These are phyloP conservation scores for Nicotiana sylvestris DNA, from an alignment of 257 asterid species.

Conservation along the genomic window DNA sequence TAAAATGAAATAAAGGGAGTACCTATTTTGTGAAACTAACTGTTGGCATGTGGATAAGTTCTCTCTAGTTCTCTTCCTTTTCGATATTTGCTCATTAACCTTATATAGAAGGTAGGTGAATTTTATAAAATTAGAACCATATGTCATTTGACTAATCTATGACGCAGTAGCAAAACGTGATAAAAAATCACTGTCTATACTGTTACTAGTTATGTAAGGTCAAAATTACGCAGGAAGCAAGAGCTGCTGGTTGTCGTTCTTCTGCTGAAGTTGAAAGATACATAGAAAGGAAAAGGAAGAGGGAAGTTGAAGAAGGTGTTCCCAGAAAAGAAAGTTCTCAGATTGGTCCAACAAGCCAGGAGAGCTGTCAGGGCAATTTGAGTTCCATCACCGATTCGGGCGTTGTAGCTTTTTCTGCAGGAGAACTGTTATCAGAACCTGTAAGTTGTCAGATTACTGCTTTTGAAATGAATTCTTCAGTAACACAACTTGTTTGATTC, in stretches of 20 bases:
- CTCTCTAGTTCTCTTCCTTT: neutral
- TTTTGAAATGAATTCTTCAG: neutral
- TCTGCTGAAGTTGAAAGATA: slow-evolving; percentile 67
- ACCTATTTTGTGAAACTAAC: neutral
- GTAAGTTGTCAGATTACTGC: slow-evolving; percentile 39
- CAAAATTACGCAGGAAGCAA: slow-evolving; percentile 59
- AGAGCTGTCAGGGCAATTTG: slow-evolving; percentile 42
- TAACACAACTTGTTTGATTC: neutral
- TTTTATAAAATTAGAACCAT: neutral
- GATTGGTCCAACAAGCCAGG: slow-evolving; percentile 54
- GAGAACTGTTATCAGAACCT: slow-evolving; percentile 52
- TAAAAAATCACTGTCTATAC: neutral
- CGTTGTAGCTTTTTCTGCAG: slow-evolving; percentile 38
- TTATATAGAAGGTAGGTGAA: neutral
- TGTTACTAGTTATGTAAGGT: neutral
- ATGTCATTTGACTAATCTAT: neutral
- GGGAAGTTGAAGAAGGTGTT: slow-evolving; percentile 45
- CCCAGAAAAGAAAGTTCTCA: slow-evolving; percentile 44
- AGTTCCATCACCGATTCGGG: slow-evolving; percentile 32
- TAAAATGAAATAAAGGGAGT: neutral
- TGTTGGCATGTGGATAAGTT: neutral
- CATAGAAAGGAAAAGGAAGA: slow-evolving; percentile 51
- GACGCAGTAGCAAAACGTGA: neutral
- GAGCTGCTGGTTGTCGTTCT: slow-evolving; percentile 68
- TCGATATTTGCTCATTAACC: neutral